Percentiles rank a stretch among this genome's conserved stretches.
phyloP scores from a whole-genome alignment of 139 green algal genomes.

The Mychonastes homosphaera region DNA sequence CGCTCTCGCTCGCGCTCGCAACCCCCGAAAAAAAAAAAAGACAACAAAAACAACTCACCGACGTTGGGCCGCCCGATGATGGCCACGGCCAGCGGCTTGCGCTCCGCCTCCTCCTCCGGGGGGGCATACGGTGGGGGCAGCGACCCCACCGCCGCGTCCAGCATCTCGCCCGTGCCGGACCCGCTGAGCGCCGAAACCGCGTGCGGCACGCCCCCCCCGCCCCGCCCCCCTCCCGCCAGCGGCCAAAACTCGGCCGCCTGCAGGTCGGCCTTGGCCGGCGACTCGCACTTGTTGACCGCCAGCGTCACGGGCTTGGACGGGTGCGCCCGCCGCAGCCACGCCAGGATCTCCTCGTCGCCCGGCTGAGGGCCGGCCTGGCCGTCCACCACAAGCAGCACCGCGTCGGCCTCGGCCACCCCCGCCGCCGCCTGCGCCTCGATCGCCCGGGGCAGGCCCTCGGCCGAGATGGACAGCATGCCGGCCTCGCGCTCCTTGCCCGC shows the following conservation, averaged over 20 bases:
- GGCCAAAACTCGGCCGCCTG: slow-evolving; percentile 86
- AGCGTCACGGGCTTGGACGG: slow-evolving; percentile 70
- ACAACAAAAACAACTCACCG: slow-evolving; percentile 25
- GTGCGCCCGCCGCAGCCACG: slow-evolving; percentile 77
- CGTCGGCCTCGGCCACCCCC: slow-evolving; percentile 77
- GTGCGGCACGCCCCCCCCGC: slow-evolving; percentile 67
- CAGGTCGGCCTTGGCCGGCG: slow-evolving; percentile 53
- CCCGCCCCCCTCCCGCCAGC: too few relatives aligned
- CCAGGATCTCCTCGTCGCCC: slow-evolving; percentile 75
- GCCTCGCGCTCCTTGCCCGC: slow-evolving; percentile 33
- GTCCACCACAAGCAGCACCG: slow-evolving; percentile 80
- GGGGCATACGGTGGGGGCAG: slow-evolving; percentile 28
- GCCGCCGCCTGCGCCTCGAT: slow-evolving; percentile 85
- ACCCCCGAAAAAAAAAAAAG: too few relatives aligned
- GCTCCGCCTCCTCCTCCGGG: slow-evolving; percentile 23
- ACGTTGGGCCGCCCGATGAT: slow-evolving; percentile 96
- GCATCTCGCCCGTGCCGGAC: slow-evolving; percentile 80
- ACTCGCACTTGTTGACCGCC: slow-evolving; percentile 98
- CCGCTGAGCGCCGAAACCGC: slow-evolving; percentile 84
- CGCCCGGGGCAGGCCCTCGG: slow-evolving; percentile 51
- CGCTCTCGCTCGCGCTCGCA: too few relatives aligned
- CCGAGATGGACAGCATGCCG: slow-evolving; percentile 51
- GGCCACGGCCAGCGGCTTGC: slow-evolving; percentile 61
- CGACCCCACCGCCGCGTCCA: slow-evolving; percentile 55
- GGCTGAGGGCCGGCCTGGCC: slow-evolving; percentile 72